Base-by-base conservation (phyloP, 495 filamentous ascomycete species). In the Pseudevernia furfuracea region DNA sequence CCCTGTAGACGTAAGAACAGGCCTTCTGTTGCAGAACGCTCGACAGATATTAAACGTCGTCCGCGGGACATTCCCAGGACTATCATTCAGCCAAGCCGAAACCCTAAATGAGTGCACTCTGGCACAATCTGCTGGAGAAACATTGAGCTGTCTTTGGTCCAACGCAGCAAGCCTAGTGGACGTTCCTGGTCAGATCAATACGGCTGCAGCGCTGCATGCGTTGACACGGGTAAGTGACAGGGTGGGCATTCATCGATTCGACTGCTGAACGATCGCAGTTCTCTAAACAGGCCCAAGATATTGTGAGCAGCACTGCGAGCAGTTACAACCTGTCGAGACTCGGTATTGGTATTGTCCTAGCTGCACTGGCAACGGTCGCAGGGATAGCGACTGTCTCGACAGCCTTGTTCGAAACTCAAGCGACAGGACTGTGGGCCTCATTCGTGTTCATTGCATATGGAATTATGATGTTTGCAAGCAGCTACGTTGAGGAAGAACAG, bases 401-500 rank as follows among this genome's bases (percentile, higher is more conserved):
- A 49, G 11, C 28, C 30, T 60, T 71, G 28, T 21, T 32, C 14
- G 19, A 48, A 43, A 32, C 37, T 14, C 39, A 25, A 36, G 53
- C 38, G 60, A 53, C 57, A 32, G 59, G 48, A 32, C 21, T 41
- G 8, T 65, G 58, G 67, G 46, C 59, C 34, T 64, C 41, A 21
- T 28, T 59, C 23, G 19, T 84, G 9, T 75, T 83, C 1, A 12
- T 87, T 1, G 71, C 82, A 0, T 96, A 96, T 72, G 84, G 86
- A 14, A 72, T 81, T 38, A 92, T 96, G 87, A 97, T 97, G 91
- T 97, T 97, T 75, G 92, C 92, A 37, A 96, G 89, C 73, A 96
- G 92, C 72, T 97, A 91, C 71, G 90, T 99, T 32, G 94, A 99
- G 72, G 94, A 99, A 74, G 94, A 99, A 72, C 94, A 97, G 32